Conservation (phyloP, 768 basidiomycete species). For the Tulasnella sp. region DNA sequence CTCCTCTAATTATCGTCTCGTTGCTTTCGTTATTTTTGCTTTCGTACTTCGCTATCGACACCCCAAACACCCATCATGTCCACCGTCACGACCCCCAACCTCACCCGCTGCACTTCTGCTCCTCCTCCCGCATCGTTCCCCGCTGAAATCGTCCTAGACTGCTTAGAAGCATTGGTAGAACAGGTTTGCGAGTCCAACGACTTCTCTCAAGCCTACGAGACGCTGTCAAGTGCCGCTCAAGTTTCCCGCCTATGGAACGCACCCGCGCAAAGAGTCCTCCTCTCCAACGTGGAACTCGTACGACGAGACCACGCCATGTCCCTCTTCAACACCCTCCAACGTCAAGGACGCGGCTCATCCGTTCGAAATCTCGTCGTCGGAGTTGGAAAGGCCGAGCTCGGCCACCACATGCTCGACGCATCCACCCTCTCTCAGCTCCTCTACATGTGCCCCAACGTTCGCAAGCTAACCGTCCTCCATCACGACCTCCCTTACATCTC, state of each 20-base stretch:
- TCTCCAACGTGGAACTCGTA: not conserved
- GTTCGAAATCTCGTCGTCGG: slow-evolving; percentile 11
- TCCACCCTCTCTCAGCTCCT: not conserved
- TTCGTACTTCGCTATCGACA: too few relatives aligned
- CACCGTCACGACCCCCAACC: too few relatives aligned
- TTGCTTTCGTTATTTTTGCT: too few relatives aligned
- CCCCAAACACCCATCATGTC: too few relatives aligned
- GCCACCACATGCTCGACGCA: not conserved
- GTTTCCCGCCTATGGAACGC: not conserved
- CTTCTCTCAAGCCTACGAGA: slow-evolving; percentile 5
- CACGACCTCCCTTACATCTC: not conserved
- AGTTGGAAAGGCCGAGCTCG: not conserved
- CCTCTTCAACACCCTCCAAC: slow-evolving; percentile 3
- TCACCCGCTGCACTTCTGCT: not conserved
- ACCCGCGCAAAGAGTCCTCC: not conserved
- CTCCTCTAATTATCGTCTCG: too few relatives aligned
- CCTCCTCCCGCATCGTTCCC: not conserved
- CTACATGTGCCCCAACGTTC: slow-evolving; percentile 6
- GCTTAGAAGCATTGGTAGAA: not conserved
- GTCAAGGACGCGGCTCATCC: not conserved
- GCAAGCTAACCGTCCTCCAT: slow-evolving; percentile 3
- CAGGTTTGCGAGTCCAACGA: slow-evolving; percentile 10
- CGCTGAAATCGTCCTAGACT: slow-evolving; percentile 4
- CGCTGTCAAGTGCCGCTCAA: not conserved
- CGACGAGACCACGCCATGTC: not conserved